phyloP scores from a whole-genome alignment of 345 rosid genomes.

The Syzygium grande region DNA sequence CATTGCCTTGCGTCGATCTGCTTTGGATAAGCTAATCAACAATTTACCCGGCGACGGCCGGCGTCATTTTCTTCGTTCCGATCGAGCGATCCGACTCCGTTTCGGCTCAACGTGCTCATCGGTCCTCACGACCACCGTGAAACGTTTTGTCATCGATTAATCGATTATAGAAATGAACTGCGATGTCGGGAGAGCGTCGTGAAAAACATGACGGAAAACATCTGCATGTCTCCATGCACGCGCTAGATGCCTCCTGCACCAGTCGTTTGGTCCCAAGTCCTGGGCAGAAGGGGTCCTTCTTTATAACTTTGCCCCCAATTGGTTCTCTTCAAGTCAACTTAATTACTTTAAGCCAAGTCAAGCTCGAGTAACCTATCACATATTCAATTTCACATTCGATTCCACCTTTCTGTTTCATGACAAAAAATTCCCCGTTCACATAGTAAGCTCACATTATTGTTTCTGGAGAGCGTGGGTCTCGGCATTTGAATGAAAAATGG shows the following conservation, averaged over 20 bases:
- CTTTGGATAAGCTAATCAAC: not conserved
- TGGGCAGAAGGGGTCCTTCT: no score
- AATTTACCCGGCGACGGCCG: not conserved
- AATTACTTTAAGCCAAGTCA: not conserved
- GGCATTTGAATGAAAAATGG: not conserved
- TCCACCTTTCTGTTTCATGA: not conserved
- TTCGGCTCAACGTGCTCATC: not conserved
- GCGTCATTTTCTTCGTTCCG: not conserved
- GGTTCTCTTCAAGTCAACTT: not conserved
- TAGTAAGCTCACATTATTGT: not conserved
- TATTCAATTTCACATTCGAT: not conserved
- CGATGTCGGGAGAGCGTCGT: not conserved
- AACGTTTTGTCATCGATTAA: not conserved
- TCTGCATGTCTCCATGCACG: not conserved
- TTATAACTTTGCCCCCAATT: not conserved
- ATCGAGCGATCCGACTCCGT: accelerated
- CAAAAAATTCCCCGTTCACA: not conserved
- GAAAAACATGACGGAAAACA: not conserved
- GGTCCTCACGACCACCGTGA: not conserved
- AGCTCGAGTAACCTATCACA: not conserved
- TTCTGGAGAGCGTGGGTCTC: not conserved
- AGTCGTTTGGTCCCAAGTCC: not conserved
- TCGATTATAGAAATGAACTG: not conserved
- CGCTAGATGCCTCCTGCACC: not conserved
- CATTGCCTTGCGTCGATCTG: not conserved